Evolutionary conservation across 2,329 filamentous ascomycete genomes (phyloP).

Genomic region (Colletotrichum melonis): DNA sequence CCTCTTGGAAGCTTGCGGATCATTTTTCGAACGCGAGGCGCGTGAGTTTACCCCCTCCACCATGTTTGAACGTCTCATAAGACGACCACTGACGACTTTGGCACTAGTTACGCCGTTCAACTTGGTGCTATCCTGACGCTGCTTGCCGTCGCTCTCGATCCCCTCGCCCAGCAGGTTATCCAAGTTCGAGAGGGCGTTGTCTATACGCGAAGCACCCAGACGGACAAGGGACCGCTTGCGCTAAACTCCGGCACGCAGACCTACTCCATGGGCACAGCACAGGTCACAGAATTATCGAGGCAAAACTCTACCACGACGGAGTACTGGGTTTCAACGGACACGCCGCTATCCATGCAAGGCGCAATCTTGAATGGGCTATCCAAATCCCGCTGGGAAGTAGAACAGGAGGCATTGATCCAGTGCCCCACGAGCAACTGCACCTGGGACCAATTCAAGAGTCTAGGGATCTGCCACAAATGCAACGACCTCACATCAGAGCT

Average conservation of each 20-base stretch:
- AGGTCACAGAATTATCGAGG: background rate
- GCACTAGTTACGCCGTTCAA: background rate
- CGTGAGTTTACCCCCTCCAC: background rate
- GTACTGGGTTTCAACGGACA: background rate
- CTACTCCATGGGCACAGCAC: background rate
- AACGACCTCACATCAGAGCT: constrained; percentile 36
- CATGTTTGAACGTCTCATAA: no score
- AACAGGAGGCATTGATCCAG: constrained; percentile 14
- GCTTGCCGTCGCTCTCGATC: constrained; percentile 13
- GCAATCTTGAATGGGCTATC: constrained; percentile 30
- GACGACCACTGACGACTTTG: background rate
- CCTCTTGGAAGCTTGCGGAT: background rate
- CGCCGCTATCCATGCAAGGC: constrained; percentile 2
- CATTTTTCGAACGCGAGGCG: background rate
- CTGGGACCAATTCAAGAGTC: constrained; percentile 33
- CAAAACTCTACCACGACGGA: background rate
- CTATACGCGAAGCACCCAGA: background rate
- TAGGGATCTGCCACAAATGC: constrained; percentile 37
- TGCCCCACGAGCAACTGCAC: constrained; percentile 37
- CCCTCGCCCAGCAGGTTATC: constrained; percentile 19
- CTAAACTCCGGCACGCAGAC: background rate
- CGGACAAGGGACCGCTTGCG: background rate
- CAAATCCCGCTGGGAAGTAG: constrained; percentile 10
- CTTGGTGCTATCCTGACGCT: constrained; percentile 15
- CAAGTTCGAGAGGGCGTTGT: background rate